Base-by-base conservation (phyloP, 1,284 basidiomycete genomes). In the Cronartium ribicola region DNA sequence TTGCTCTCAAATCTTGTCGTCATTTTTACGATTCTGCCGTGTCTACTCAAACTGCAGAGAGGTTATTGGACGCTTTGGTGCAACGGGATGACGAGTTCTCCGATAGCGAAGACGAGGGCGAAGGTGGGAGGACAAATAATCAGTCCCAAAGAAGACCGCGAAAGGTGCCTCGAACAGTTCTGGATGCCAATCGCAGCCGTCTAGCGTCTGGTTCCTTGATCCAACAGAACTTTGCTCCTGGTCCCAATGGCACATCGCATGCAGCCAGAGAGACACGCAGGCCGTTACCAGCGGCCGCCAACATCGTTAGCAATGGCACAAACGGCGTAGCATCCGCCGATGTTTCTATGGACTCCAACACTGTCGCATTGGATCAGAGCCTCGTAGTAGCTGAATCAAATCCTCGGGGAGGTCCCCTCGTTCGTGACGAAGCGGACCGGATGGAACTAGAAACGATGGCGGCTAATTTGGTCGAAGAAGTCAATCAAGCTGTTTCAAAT, bases 21-120 rank as follows among this genome's bases (percentile, higher is more conserved):
- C 22, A n/a, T 68, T 29, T 43, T 36, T 55, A 57, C 51, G 37
- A 29, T 59, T 57, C 41, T 20, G 10, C n/a, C 20, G 17, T 17
- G 59, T 41, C 48, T 37, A 17, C 36, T 59, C 29, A 7, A 6
- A 65, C 36, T 43, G 44, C 48, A 82, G 81, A 85, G 78, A 85
- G 87, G 44, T 70, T 77, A 39, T 64, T 75, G 57, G 75, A 76
- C 43, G 65, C 44, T 80, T 7, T 87, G 46, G 83, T 88, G 74
- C 90, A 92, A 80, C 85, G 85, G 4, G 89, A 92, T 69, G 89
- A 89, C 57, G 91, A 92, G 79, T 80, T 79, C 69, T 80, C 79
- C 41, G 79, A 80, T 59, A 81, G 79, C 36, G 81, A 80, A 44
- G 82, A 94, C 79, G 91, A 94, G 81, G 92, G 90, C 17, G 89